phyloP scores from a whole-genome alignment of 1,284 basidiomycete species.

The Cryptococcus amylolentus region DNA sequence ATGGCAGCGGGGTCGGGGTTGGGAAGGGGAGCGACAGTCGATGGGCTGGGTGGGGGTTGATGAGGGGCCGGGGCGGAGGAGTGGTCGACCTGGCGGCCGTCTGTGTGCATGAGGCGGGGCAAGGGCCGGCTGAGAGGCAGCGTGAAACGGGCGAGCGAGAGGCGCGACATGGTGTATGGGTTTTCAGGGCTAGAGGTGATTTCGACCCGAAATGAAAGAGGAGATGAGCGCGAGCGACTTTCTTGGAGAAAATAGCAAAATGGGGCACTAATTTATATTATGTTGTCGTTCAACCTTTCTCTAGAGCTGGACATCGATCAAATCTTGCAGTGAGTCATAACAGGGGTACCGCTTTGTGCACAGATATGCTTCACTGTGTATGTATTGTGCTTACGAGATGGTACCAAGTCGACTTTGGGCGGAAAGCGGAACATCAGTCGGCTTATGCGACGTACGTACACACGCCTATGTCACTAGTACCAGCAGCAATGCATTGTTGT shows the following conservation, averaged over 20 bases:
- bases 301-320: too few relatives aligned
- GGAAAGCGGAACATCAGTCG: too few relatives aligned
- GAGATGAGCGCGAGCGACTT: background rate
- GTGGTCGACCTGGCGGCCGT: constrained; percentile 27
- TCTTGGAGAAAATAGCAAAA: background rate
- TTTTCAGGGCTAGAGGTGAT: background rate
- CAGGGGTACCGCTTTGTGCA: too few relatives aligned
- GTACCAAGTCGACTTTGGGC: too few relatives aligned
- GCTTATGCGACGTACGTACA: too few relatives aligned
- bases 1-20: background rate
- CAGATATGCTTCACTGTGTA: too few relatives aligned
- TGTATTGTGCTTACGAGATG: too few relatives aligned
- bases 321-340: too few relatives aligned
- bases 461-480: too few relatives aligned
- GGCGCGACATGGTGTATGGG: constrained; percentile 13
- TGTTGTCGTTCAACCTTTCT: too few relatives aligned
- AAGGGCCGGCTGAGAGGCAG: constrained; percentile 10
- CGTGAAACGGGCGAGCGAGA: constrained; percentile 9
- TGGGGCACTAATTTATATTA: too few relatives aligned
- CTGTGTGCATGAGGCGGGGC: constrained; percentile 24
- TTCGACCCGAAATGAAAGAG: background rate
- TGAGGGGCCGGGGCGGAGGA: constrained; percentile 3
- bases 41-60: constrained; percentile 1
- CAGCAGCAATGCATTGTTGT: too few relatives aligned
- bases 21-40: background rate